These are phyloP conservation scores for Aspergillus leporis DNA, from an alignment of 495 filamentous ascomycete species.

Conservation along the genomic window DNA sequence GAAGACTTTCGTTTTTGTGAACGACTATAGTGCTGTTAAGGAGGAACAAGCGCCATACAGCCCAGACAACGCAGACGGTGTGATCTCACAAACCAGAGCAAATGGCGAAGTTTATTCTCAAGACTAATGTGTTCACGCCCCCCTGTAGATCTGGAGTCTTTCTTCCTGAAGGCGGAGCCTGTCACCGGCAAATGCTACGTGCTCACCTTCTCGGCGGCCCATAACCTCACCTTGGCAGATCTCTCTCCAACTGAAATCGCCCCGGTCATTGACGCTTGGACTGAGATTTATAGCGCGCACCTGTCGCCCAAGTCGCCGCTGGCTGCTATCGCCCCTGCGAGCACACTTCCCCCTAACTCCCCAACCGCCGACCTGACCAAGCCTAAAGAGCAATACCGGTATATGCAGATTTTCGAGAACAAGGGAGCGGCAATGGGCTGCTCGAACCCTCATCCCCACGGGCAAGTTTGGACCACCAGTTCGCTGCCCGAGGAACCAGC, in stretches of 20 bases:
- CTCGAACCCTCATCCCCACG: constrained; percentile 97
- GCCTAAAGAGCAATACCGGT: constrained; percentile 79
- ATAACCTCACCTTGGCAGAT: constrained; percentile 91
- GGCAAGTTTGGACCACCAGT: constrained; percentile 94
- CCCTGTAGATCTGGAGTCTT: constrained; percentile 62
- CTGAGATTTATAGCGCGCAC: constrained; percentile 80
- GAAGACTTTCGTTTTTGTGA: constrained; percentile 90
- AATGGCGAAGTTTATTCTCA: neutral
- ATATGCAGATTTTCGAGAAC: constrained; percentile 99
- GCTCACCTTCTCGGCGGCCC: constrained; percentile 84
- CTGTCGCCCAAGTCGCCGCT: constrained; percentile 72
- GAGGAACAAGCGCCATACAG: constrained; percentile 79
- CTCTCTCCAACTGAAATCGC: constrained; percentile 67
- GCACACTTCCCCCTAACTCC: constrained; percentile 48
- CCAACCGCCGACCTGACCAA: constrained; percentile 45
- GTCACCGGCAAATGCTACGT: constrained; percentile 98
- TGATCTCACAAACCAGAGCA: constrained; percentile 2
- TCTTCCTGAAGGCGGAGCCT: constrained; percentile 79
- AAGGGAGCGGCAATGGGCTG: constrained; percentile 98
- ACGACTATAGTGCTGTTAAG: constrained; percentile 97
- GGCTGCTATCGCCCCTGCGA: constrained; percentile 45
- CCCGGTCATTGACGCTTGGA: constrained; percentile 82
- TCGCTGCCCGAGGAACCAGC: constrained; percentile 84
- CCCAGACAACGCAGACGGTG: constrained; percentile 53
- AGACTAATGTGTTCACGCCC: neutral